A percentile compares a stretch with the other conserved stretches of the same genome.
Evolutionary conservation across 257 asterid species (phyloP).

Genomic region (Solanum tarapatanum): DNA sequence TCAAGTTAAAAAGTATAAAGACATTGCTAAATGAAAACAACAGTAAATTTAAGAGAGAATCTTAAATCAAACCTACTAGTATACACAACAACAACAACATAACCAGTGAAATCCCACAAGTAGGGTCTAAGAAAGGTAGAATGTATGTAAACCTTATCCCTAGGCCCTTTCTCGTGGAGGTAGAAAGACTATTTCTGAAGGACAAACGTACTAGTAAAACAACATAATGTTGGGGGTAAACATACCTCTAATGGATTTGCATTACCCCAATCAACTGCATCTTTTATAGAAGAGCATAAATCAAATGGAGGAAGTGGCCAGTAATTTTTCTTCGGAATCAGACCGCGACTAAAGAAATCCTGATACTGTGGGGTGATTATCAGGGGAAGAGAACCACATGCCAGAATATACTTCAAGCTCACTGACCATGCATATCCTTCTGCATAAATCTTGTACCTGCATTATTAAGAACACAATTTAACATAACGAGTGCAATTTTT

Average conservation of each 20-base stretch:
- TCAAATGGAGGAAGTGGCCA: constrained; percentile 26
- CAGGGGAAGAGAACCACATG: constrained; percentile 59
- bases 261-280: constrained; percentile 60
- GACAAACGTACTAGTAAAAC: not conserved
- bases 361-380: constrained; percentile 38
- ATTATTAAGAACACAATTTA: not conserved
- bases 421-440: constrained; percentile 90
- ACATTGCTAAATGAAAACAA: too few relatives aligned
- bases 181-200: not conserved
- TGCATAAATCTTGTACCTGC: constrained; percentile 72
- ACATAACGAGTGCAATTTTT: not conserved
- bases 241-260: constrained; percentile 14
- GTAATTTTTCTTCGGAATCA: constrained; percentile 29
- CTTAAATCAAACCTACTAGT: too few relatives aligned
- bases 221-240: too few relatives aligned
- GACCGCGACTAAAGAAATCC: constrained; percentile 62
- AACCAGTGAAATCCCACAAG: not conserved
- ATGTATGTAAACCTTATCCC: not conserved
- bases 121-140: not conserved
- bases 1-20: too few relatives aligned
- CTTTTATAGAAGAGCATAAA: constrained; percentile 39
- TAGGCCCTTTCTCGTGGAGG: not conserved
- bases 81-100: not conserved
- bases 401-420: constrained; percentile 57
- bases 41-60: too few relatives aligned